Percentiles rank a stretch among this genome's conserved stretches.
Evolutionary conservation across 2,329 filamentous ascomycete genomes (phyloP).

Genomic region (Penicillium brasilianum): DNA sequence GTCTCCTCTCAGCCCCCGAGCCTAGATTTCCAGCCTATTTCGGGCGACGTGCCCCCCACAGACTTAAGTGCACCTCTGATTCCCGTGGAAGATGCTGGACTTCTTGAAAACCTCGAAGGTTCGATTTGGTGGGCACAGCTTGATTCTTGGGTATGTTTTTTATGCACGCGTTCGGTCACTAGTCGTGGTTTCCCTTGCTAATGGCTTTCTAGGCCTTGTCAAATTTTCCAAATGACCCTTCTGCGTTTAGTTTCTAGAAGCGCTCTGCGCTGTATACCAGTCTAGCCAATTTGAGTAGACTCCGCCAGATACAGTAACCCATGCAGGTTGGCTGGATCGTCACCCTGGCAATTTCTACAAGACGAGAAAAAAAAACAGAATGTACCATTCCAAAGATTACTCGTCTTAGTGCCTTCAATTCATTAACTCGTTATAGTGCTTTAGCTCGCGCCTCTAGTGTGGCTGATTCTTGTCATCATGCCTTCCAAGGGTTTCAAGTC

Average conservation of each 20-base stretch:
- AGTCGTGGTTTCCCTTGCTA: slow-evolving; percentile 14
- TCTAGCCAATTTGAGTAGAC: neutral
- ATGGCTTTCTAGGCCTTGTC: slow-evolving; percentile 38
- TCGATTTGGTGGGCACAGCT: slow-evolving; percentile 47
- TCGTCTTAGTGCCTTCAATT: neutral
- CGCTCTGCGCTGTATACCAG: neutral
- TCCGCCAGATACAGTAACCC: neutral
- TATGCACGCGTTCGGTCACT: neutral
- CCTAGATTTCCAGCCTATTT: slow-evolving; percentile 23
- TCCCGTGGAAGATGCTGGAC: slow-evolving; percentile 33
- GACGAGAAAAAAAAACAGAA: neutral
- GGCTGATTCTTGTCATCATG: neutral
- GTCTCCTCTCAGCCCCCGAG: slow-evolving; percentile 22
- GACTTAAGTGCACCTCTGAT: slow-evolving; percentile 26
- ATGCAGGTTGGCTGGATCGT: neutral
- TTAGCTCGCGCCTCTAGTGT: neutral
- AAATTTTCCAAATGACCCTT: slow-evolving; percentile 39
- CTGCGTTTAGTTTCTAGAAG: slow-evolving; percentile 30
- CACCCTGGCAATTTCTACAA: neutral
- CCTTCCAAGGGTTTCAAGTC: neutral
- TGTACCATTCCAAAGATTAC: neutral
- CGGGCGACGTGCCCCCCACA: slow-evolving; percentile 27
- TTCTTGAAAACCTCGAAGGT: slow-evolving; percentile 44
- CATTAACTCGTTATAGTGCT: neutral
- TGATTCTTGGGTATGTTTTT: slow-evolving; percentile 43